Conservation (phyloP, 768 basidiomycete species). For the Lanmaoa pseudosensibilis region DNA sequence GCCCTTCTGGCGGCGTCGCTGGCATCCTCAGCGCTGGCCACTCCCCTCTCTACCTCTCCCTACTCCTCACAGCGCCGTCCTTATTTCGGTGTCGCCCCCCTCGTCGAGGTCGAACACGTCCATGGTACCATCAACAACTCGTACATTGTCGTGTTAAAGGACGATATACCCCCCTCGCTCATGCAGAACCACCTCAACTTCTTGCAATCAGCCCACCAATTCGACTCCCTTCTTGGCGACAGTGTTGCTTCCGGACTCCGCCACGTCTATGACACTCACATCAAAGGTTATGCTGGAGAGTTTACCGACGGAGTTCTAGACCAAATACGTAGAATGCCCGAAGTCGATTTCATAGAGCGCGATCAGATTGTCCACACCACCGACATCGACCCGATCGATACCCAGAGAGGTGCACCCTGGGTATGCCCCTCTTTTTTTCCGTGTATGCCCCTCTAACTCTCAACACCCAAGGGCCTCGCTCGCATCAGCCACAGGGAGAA, state of each 20-base stretch:
- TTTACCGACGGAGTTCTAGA: constrained; percentile 73
- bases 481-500: constrained; percentile 84
- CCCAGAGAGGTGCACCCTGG: constrained; percentile 82
- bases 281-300: constrained; percentile 78
- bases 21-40: constrained; percentile 36
- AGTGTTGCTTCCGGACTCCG: constrained; percentile 50
- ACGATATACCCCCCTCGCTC: constrained; percentile 53
- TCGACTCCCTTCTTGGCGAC: constrained; percentile 49
- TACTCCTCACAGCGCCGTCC: constrained; percentile 39
- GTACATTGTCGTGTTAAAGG: constrained; percentile 92
- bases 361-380: constrained; percentile 90
- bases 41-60: constrained; percentile 46
- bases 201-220: constrained; percentile 60
- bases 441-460: constrained; percentile 12
- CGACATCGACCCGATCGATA: constrained; percentile 14
- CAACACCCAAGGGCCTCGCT: constrained; percentile 74
- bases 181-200: constrained; percentile 80
- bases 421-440: constrained; percentile 42
- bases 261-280: constrained; percentile 75
- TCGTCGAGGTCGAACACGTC: constrained; percentile 57
- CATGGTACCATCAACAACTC: constrained; percentile 82
- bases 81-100: constrained; percentile 58
- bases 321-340: constrained; percentile 77
- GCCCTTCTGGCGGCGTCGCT: constrained; percentile 41
- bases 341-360: constrained; percentile 89